These are phyloP conservation scores for Gnetum montanum DNA, from an alignment of 75 land plant species.

Conservation along the genomic window DNA sequence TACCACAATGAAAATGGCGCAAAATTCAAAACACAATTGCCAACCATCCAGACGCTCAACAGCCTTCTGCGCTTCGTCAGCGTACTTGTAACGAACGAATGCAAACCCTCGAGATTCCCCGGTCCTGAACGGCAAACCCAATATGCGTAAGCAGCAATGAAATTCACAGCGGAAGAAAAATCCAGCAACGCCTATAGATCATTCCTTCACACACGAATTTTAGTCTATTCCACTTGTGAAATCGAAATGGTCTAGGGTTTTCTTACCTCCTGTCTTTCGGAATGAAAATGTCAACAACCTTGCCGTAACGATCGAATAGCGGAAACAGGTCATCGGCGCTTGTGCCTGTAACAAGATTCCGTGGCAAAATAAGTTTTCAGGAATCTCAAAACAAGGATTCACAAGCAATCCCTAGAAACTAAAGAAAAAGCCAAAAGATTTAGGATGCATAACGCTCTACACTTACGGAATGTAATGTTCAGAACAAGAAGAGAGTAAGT, in stretches of 20 bases:
- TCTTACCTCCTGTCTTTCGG: slow-evolving; percentile 60
- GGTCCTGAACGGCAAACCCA: slow-evolving; percentile 26
- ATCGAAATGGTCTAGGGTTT: not conserved
- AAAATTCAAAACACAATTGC: too few relatives aligned
- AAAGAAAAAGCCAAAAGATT: not conserved
- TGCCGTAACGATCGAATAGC: slow-evolving; percentile 89
- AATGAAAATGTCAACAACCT: slow-evolving; percentile 94
- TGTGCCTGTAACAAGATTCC: slow-evolving; percentile 44
- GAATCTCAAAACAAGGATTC: not conserved
- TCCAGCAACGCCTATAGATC: too few relatives aligned
- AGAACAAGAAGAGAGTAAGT: slow-evolving; percentile 87
- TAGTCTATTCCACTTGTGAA: too few relatives aligned
- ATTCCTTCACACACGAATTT: too few relatives aligned
- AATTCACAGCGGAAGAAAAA: too few relatives aligned
- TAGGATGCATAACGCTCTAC: too few relatives aligned
- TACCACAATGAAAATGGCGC: not conserved
- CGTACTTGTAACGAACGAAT: slow-evolving; percentile 93
- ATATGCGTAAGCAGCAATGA: too few relatives aligned
- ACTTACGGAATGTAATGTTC: slow-evolving; percentile 73
- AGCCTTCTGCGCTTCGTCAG: slow-evolving; percentile 93
- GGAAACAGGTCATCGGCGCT: slow-evolving; percentile 96
- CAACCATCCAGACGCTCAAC: slow-evolving; percentile 88
- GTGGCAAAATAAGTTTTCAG: not conserved
- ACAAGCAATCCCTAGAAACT: not conserved
- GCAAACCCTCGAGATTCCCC: slow-evolving; percentile 98